Evolutionary conservation across 1,284 basidiomycete genomes (phyloP).

Genomic region (Vanrija pseudolonga): DNA sequence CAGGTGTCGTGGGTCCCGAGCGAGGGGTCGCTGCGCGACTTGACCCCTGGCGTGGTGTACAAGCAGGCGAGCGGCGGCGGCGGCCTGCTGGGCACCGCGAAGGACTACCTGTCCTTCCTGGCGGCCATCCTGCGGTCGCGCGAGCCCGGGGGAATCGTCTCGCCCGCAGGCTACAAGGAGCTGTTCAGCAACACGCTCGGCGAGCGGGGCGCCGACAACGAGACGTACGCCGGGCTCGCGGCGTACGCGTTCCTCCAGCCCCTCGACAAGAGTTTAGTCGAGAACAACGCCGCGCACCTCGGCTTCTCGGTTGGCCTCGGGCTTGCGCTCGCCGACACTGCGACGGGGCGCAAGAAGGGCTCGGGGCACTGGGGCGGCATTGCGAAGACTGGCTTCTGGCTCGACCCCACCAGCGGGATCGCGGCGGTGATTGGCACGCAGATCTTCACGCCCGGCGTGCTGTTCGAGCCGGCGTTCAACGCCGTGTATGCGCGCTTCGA

Average conservation of each 20-base stretch:
- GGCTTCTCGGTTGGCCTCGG: conserved; percentile 1
- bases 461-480: conserved; percentile 8
- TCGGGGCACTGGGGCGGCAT: conserved; percentile 27
- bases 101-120: conserved; percentile 32
- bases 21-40: too few species aligned
- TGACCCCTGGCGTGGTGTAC: too few species aligned
- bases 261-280: conserved; percentile 4
- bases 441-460: background rate
- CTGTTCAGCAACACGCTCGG: conserved; percentile 22
- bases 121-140: conserved; percentile 23
- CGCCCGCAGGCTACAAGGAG: conserved; percentile 10
- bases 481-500: conserved; percentile 30
- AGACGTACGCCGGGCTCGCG: conserved; percentile 1
- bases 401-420: conserved; percentile 27
- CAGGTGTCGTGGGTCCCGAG: too few species aligned
- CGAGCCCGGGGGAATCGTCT: conserved; percentile 13
- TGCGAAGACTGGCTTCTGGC: conserved; percentile 30
- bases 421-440: conserved; percentile 18
- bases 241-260: background rate
- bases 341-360: conserved; percentile 9
- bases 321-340: background rate
- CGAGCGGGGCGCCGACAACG: background rate
- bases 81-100: conserved; percentile 33
- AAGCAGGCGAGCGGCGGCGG: conserved; percentile 25
- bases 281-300: background rate